Evolutionary conservation across 345 rosid species (phyloP).

Genomic region (Kernera saxatilis): DNA sequence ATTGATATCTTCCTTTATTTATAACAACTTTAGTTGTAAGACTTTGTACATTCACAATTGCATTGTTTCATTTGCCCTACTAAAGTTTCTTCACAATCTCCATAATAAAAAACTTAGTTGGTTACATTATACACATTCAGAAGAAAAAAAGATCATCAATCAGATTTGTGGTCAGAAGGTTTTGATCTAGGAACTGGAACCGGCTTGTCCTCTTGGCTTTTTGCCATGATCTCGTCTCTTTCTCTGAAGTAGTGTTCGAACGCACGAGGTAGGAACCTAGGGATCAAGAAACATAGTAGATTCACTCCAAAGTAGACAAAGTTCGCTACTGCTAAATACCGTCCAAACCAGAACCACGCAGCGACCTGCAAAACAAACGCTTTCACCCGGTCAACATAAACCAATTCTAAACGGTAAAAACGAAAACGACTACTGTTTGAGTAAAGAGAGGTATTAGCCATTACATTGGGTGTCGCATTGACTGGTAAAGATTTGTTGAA

Average conservation of each 20-base stretch:
- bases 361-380: constrained; percentile 35
- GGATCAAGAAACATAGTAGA: constrained; percentile 73
- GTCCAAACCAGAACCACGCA: constrained; percentile 84
- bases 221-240: constrained; percentile 46
- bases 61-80: constrained; percentile 12
- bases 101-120: neutral
- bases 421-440: neutral
- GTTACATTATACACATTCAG: constrained; percentile 2
- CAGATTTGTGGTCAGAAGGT: constrained; percentile 43
- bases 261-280: constrained; percentile 72
- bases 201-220: constrained; percentile 53
- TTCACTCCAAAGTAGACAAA: constrained; percentile 59
- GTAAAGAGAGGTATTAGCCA: neutral
- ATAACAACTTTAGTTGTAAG: no score
- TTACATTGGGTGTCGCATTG: constrained; percentile 49
- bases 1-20: neutral
- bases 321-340: constrained; percentile 54
- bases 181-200: constrained; percentile 29
- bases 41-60: neutral
- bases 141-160: constrained; percentile 25
- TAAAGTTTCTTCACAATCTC: neutral
- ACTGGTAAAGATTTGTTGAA: constrained; percentile 49
- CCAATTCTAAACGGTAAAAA: neutral
- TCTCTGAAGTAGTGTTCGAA: constrained; percentile 65
- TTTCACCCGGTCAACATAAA: constrained; percentile 14